Evolutionary conservation across 2,329 filamentous ascomycete species (phyloP).

Genomic region (Emergomyces pasteurianus): DNA sequence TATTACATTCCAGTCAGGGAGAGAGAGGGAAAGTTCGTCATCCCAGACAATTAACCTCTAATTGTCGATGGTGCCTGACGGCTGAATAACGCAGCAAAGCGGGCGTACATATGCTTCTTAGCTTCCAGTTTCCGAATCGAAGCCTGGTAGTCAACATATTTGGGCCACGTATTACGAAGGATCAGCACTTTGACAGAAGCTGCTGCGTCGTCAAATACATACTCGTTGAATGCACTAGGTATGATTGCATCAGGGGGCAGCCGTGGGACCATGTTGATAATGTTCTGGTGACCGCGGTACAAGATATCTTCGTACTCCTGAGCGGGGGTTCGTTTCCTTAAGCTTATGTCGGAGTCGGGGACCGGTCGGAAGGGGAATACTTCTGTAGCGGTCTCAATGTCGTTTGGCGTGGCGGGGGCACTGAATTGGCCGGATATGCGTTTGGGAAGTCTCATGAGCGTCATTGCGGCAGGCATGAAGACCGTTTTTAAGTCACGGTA

Average conservation of each 20-base stretch:
- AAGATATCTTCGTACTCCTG: conserved; percentile 5
- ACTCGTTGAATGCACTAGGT: conserved; percentile 30
- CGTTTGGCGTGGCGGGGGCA: not conserved
- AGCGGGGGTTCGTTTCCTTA: not conserved
- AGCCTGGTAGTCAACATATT: conserved; percentile 31
- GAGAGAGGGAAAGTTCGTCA: not conserved
- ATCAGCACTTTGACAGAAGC: conserved; percentile 49
- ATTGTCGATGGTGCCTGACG: not conserved
- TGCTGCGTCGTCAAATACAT: conserved; percentile 45
- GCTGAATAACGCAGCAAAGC: not conserved
- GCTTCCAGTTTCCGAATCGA: not conserved
- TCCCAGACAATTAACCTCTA: not conserved
- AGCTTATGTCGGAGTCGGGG: not conserved
- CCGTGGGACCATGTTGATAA: conserved; percentile 10
- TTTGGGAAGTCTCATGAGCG: not conserved
- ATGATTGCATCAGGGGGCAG: conserved; percentile 8
- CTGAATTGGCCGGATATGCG: not conserved
- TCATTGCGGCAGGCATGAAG: conserved; percentile 27
- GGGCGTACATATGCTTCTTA: not conserved
- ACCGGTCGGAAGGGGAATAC: not conserved
- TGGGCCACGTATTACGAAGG: conserved; percentile 52
- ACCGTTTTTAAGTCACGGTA: conserved; percentile 39
- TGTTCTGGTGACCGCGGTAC: conserved; percentile 5
- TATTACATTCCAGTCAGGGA: not conserved
- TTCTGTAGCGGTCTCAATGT: not conserved